These are phyloP conservation scores for Fusarium verrucosum DNA, from an alignment of 2,329 filamentous ascomycete species.

Conservation along the genomic window DNA sequence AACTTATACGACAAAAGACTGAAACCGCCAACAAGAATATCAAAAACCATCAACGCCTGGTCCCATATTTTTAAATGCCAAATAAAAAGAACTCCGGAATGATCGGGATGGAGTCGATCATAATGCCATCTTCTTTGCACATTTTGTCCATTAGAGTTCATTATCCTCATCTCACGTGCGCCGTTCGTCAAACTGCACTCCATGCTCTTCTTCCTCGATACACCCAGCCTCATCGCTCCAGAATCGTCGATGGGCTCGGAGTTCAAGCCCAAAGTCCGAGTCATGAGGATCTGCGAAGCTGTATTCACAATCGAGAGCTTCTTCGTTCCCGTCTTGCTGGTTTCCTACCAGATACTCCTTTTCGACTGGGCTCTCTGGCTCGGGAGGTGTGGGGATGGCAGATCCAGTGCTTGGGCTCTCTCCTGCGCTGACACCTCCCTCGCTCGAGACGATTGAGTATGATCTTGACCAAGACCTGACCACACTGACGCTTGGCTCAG, in stretches of 20 bases:
- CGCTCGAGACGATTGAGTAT: slow-evolving; percentile 49
- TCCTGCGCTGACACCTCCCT: slow-evolving; percentile 50
- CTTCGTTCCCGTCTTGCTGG: slow-evolving; percentile 35
- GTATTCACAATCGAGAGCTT: slow-evolving; percentile 45
- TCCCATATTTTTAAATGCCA: slow-evolving; percentile 5
- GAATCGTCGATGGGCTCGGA: slow-evolving; percentile 50
- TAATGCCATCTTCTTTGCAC: slow-evolving; percentile 12
- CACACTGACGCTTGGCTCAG: slow-evolving; percentile 31
- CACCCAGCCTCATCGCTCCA: slow-evolving; percentile 48
- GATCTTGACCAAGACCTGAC: slow-evolving; percentile 41
- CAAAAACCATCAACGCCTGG: slow-evolving; percentile 20
- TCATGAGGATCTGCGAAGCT: slow-evolving; percentile 45
- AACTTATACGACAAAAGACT: slow-evolving; percentile 30
- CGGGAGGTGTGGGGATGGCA: slow-evolving; percentile 51
- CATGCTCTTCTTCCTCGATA: slow-evolving; percentile 52
- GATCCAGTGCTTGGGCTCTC: slow-evolving; percentile 51
- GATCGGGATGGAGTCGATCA: slow-evolving; percentile 14
- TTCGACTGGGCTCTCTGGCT: slow-evolving; percentile 48
- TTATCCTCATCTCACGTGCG: slow-evolving; percentile 37
- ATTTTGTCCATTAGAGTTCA: slow-evolving; percentile 14
- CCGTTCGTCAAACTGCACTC: slow-evolving; percentile 36
- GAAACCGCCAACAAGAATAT: slow-evolving; percentile 12
- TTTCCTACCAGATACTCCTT: slow-evolving; percentile 40
- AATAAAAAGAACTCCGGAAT: slow-evolving; percentile 28
- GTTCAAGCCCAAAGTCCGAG: slow-evolving; percentile 48